Percentiles rank a stretch among this genome's conserved stretches.
Conservation (phyloP, 192 early-diverging fungal genomes). For the Coemansia guatemalensis region DNA sequence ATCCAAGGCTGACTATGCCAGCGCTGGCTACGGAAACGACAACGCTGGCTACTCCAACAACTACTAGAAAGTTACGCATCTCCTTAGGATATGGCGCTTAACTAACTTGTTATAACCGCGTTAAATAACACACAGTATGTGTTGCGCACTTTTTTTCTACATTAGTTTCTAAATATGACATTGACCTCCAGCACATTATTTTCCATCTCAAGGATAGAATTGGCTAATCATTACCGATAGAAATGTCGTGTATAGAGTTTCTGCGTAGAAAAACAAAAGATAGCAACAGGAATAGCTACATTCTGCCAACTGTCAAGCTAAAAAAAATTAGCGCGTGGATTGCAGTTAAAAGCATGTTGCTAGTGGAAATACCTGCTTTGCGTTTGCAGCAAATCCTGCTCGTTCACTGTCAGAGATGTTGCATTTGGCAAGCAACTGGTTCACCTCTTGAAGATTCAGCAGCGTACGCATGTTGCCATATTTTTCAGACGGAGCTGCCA, state of each 20-base stretch:
- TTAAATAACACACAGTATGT: neutral
- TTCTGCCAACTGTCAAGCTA: neutral
- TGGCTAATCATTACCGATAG: neutral
- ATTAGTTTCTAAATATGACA: neutral
- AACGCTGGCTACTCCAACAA: neutral
- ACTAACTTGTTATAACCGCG: neutral
- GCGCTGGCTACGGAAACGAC: neutral
- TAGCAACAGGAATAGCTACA: neutral
- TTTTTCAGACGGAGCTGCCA: conserved; percentile 16
- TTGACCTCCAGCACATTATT: neutral
- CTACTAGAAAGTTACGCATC: neutral
- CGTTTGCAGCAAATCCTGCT: conserved; percentile 14
- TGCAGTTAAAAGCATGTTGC: conserved; percentile 39
- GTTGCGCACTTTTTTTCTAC: neutral
- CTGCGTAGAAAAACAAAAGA: neutral
- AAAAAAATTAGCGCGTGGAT: neutral
- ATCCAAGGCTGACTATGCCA: neutral
- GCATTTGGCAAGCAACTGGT: conserved; percentile 19
- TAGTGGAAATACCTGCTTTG: conserved; percentile 37
- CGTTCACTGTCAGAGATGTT: conserved; percentile 19
- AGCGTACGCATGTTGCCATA: conserved; percentile 32
- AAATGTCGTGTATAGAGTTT: neutral
- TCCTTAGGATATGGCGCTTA: neutral
- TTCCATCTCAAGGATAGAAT: neutral
- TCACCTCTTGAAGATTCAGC: conserved; percentile 22